Evolutionary conservation across 1,139 yeast species (phyloP).

Genomic region (Trichomonascaceae sp.): DNA sequence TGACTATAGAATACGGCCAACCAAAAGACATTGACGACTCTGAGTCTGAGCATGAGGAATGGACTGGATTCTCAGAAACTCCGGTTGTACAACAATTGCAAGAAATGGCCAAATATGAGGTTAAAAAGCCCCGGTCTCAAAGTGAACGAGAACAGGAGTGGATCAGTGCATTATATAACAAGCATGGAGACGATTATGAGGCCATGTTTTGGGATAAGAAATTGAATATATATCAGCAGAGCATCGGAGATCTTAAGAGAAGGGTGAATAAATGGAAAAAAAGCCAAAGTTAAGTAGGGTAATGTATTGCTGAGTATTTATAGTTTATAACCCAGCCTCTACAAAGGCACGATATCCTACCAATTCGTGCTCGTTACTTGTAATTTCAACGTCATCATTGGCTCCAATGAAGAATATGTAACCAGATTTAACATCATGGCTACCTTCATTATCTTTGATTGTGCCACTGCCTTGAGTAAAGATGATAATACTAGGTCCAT

Average conservation of each 20-base stretch:
- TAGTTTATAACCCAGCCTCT: slow-evolving; percentile 17
- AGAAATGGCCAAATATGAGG: slow-evolving; percentile 53
- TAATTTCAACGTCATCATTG: slow-evolving; percentile 54
- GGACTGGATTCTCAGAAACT: slow-evolving; percentile 22
- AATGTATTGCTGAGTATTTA: not conserved
- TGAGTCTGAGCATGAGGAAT: slow-evolving; percentile 27
- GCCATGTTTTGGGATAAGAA: slow-evolving; percentile 91
- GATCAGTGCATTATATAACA: slow-evolving; percentile 57
- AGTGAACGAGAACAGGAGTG: slow-evolving; percentile 73
- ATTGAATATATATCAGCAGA: slow-evolving; percentile 74
- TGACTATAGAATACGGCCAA: slow-evolving; percentile 61
- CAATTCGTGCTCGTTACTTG: slow-evolving; percentile 49
- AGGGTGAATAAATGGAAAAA: slow-evolving; percentile 65
- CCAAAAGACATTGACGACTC: slow-evolving; percentile 17
- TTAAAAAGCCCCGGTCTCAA: slow-evolving; percentile 49
- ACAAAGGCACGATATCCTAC: slow-evolving; percentile 77
- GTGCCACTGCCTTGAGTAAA: slow-evolving; percentile 76
- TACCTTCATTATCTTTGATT: slow-evolving; percentile 41
- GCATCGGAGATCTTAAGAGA: slow-evolving; percentile 74
- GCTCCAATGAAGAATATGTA: slow-evolving; percentile 84
- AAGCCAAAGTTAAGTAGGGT: slow-evolving; percentile 7
- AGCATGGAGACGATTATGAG: slow-evolving; percentile 82
- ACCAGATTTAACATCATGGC: slow-evolving; percentile 50
- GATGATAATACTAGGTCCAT: slow-evolving; percentile 86
- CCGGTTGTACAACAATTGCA: slow-evolving; percentile 66